phyloP scores from a whole-genome alignment of 1,284 basidiomycete genomes.

The Trichosporon sp. region DNA sequence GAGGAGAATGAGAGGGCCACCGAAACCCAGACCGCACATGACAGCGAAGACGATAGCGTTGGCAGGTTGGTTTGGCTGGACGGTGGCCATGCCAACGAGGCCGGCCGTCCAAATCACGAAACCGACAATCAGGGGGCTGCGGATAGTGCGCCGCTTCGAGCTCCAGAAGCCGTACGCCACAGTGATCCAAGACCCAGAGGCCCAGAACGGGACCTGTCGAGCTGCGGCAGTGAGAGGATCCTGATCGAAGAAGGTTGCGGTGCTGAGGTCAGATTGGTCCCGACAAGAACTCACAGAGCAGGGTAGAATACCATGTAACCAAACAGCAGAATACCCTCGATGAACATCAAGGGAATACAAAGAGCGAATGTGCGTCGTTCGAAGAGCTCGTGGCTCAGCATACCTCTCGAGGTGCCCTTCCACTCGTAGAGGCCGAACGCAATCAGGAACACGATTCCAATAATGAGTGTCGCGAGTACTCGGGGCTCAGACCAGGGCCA shows the following conservation, averaged over 20 bases:
- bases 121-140: slow-evolving; percentile 13
- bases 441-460: slow-evolving; percentile 4
- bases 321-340: slow-evolving; percentile 21
- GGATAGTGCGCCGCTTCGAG: slow-evolving; percentile 12
- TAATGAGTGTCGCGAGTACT: slow-evolving; percentile 5
- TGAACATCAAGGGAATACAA: slow-evolving; percentile 15
- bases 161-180: slow-evolving; percentile 15
- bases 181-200: slow-evolving; percentile 2
- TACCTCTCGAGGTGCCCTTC: slow-evolving; percentile 10
- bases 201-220: slow-evolving; percentile 10
- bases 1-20: slow-evolving; percentile 20
- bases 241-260: slow-evolving; percentile 9
- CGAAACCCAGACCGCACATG: slow-evolving; percentile 22
- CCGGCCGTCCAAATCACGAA: slow-evolving; percentile 17
- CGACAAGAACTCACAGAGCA: not conserved
- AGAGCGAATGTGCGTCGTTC: slow-evolving; percentile 12
- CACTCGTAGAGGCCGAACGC: slow-evolving; percentile 10
- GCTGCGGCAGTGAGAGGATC: slow-evolving; percentile 9
- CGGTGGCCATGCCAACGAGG: slow-evolving; percentile 14
- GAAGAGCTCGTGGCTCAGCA: slow-evolving; percentile 22
- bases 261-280: not conserved
- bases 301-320: slow-evolving; percentile 17
- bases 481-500: slow-evolving; percentile 11
- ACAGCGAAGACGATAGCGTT: slow-evolving; percentile 10
- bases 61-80: slow-evolving; percentile 8